A percentile compares a stretch with the other conserved stretches of the same genome.
Conservation (phyloP, 768 basidiomycete genomes). For the Boletus rex-veris region DNA sequence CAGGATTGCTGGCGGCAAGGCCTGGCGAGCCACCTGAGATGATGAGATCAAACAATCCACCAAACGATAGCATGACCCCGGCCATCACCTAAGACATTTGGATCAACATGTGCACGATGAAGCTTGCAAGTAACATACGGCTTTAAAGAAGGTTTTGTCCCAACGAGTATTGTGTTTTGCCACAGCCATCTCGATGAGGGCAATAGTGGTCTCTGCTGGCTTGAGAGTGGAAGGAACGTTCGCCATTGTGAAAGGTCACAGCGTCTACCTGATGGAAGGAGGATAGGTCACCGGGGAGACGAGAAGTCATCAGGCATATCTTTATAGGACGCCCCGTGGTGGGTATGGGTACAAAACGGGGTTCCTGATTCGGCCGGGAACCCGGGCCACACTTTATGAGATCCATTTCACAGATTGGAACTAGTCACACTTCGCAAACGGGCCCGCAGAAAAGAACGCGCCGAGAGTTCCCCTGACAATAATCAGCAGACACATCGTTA, state of each 20-base stretch:
- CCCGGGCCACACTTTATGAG: background rate
- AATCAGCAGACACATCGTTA: background rate
- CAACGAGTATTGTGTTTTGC: conserved; percentile 62
- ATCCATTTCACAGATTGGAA: conserved; percentile 3
- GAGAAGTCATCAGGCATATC: background rate
- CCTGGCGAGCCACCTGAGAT: conserved; percentile 56
- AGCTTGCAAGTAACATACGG: conserved; percentile 41
- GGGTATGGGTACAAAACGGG: conserved; percentile 7
- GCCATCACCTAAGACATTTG: conserved; percentile 51
- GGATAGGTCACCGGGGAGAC: background rate
- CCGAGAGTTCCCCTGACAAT: background rate
- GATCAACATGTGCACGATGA: background rate
- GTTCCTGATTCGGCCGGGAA: background rate
- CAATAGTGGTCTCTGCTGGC: conserved; percentile 55
- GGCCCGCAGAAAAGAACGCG: too few species aligned
- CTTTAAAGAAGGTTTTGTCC: conserved; percentile 62
- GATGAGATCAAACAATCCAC: conserved; percentile 60
- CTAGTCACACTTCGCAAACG: background rate
- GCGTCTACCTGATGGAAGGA: conserved; percentile 5
- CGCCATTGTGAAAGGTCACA: conserved; percentile 10
- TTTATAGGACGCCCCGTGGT: conserved; percentile 18
- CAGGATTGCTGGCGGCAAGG: conserved; percentile 53
- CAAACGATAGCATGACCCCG: conserved; percentile 73
- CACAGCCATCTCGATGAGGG: conserved; percentile 55
- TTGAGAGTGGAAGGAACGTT: conserved; percentile 46